Evolutionary conservation across 2,329 filamentous ascomycete species (phyloP).

Genomic region (Tolypocladium capitatum): DNA sequence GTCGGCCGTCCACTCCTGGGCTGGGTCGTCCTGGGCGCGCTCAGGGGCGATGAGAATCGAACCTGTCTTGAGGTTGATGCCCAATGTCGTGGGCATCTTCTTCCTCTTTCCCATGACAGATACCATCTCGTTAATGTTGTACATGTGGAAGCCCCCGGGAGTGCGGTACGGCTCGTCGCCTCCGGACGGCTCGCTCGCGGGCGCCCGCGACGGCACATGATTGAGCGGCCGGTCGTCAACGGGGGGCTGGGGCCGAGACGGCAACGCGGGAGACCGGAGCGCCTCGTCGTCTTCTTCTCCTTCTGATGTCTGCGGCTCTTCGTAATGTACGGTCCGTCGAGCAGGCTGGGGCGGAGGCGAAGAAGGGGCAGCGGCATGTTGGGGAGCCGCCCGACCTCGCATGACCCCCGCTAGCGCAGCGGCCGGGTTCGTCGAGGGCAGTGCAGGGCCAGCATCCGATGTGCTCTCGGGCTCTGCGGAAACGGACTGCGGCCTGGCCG

Average conservation of each 20-base stretch:
- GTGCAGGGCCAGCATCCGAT: slow-evolving; percentile 10
- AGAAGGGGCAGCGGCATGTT: slow-evolving; percentile 9
- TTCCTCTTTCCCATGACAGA: slow-evolving; percentile 95
- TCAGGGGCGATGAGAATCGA: slow-evolving; percentile 85
- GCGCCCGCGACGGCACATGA: background rate
- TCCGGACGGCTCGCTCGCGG: background rate
- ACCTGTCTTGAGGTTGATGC: slow-evolving; percentile 82
- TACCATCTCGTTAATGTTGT: slow-evolving; percentile 95
- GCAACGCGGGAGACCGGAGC: slow-evolving; percentile 23
- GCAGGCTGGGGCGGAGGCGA: slow-evolving; percentile 14
- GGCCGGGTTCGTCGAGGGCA: slow-evolving; percentile 30
- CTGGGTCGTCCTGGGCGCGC: slow-evolving; percentile 66
- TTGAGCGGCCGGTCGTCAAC: background rate
- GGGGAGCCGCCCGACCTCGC: slow-evolving; percentile 28
- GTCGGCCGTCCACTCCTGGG: slow-evolving; percentile 87
- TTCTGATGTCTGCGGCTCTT: slow-evolving; percentile 15
- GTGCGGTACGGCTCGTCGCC: slow-evolving; percentile 35
- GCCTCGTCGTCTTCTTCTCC: slow-evolving; percentile 18
- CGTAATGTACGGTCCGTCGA: slow-evolving; percentile 11
- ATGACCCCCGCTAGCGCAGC: slow-evolving; percentile 44
- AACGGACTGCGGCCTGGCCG: slow-evolving; percentile 24
- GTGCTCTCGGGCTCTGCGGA: slow-evolving; percentile 19
- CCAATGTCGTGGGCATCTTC: slow-evolving; percentile 94
- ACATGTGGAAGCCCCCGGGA: slow-evolving; percentile 79
- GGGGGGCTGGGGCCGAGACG: slow-evolving; percentile 16